A percentile compares a stretch with the other conserved stretches of the same genome.
phyloP scores from a whole-genome alignment of 345 rosid species.

The Pseudoturritis turrita region DNA sequence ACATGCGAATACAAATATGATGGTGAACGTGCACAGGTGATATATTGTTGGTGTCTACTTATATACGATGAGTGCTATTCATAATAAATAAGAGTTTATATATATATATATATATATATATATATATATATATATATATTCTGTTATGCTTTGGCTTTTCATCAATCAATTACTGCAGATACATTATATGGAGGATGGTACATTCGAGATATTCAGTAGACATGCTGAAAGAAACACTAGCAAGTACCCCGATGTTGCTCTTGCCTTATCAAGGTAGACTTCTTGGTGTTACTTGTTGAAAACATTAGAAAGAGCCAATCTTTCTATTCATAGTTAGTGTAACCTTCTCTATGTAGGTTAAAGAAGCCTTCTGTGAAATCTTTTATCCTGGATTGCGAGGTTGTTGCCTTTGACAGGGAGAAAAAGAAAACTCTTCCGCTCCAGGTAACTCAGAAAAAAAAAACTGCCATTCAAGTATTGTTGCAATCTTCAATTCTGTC shows the following conservation, averaged over 20 bases:
- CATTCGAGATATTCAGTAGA: constrained; percentile 92
- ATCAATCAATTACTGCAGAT: constrained; percentile 41
- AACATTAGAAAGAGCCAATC: not conserved
- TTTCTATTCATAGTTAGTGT: constrained; percentile 16
- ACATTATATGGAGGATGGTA: constrained; percentile 83
- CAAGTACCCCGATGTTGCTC: constrained; percentile 83
- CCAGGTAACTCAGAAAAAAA: constrained; percentile 51
- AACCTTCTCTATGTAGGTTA: constrained; percentile 43
- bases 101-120: no score
- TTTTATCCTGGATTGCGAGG: constrained; percentile 86
- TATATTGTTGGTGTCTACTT: constrained; percentile 1
- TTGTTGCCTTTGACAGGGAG: constrained; percentile 83
- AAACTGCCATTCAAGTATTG: constrained; percentile 3
- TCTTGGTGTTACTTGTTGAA: constrained; percentile 8
- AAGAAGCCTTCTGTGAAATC: constrained; percentile 67
- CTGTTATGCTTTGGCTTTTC: not conserved
- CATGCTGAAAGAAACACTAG: constrained; percentile 88
- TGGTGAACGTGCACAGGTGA: constrained; percentile 98
- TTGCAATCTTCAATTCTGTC: not conserved
- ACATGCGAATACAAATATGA: constrained; percentile 94
- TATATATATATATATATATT: not conserved
- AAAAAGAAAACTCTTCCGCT: constrained; percentile 76
- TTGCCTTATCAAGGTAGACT: constrained; percentile 62
- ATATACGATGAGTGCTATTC: not conserved
- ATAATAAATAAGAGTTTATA: not conserved